Evolutionary conservation across 805 yeast genomes (phyloP), one percentile per base, ranked within the genome.

Genomic region (Sugiyamaella boreocaroliniensis): DNA sequence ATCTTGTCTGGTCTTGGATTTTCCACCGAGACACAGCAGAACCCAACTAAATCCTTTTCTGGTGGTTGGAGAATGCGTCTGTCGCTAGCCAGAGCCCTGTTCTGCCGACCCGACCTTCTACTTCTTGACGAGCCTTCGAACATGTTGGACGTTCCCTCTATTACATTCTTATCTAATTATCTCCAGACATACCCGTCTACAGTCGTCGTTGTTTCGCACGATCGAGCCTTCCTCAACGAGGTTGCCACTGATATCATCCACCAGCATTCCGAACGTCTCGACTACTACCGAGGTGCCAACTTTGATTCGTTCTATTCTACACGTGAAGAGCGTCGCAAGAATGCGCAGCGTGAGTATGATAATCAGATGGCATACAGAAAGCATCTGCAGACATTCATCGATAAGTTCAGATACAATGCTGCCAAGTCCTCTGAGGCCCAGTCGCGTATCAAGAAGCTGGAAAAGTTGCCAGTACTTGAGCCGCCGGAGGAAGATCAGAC

Each of bases 61-160:
- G 99, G 99, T 80, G 99, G 99, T 82, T 92, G 99, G 99, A 93
- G 93, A 85, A 92, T 92, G 99, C 93, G 93, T 80, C 84, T 92
- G 76, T 98, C 98, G 73, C 83, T 92, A 71, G 98, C 99, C 68
- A 88, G 97, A 80, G 99, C 99, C 71, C 97, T 92, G 71, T 85
- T 92, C 78, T 88, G 87, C 83, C 90, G 90, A 78, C 98, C 99
- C 71, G 90, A 89, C 73, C 48, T 45, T 6, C 29, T 45, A 4
- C 75, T 93, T 66, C 78, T 93, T 59, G 99, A 93, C 80, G 99
- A 93, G 78, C 99, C 99, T 64, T 90, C 98, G 56, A 93, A 93
- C 84, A 93, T 90, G 97, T 86, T 93, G 95, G 99, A 93, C 81
- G 97, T 93, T 69, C 99, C 99, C 29, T 90, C 98, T 51, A 88